Evolutionary conservation across 148 eudicot species (phyloP), one percentile per base, ranked within the genome.

Genomic region (Vaccinium vitisidaea): DNA sequence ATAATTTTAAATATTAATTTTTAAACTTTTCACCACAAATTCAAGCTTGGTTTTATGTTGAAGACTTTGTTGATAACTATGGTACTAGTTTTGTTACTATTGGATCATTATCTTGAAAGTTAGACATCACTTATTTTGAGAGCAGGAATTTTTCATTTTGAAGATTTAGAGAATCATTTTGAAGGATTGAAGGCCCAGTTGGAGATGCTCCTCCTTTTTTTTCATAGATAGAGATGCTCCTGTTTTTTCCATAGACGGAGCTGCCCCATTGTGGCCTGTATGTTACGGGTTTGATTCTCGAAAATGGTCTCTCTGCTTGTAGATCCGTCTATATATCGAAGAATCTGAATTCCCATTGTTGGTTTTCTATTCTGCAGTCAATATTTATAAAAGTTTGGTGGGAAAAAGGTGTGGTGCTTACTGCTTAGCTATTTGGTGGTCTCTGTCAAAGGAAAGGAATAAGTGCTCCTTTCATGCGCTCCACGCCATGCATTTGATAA

Each of bases 391-490:
- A 10, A 1, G 19, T 19, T 27, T 71, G 18, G 27, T 67, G 74
- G 39, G 73, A 10, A n/a, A 75, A 75, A 76, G 52, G 11, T 30
- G 82, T 19, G 52, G 9, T 56, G 49, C 46, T 16, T 56, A 12
- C 3, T 56, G 49, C 46, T 16, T 56, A 12, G 49, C 9, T 80
- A 21, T 58, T 56, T 80, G 70, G 49, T 56, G 70, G 82, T 80
- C 50, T 55, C 19, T 56, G 25, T 80, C 69, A 58, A 32, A 27
- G 43, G 19, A 53, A 53, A 80, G 46, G 82, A 80, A 80, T 58
- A 80, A 12, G 18, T 12, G 39, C 39, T 27, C 74, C 74, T 27
- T 69, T 69, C 18, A 12, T 25, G 16, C 27, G 56, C 56, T 25
- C 65, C 23, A 58, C 70, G 23, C 5, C 30, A 10, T 11, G 71